Evolutionary conservation across 257 asterid genomes (phyloP).

Genomic region (Solanum piurae): DNA sequence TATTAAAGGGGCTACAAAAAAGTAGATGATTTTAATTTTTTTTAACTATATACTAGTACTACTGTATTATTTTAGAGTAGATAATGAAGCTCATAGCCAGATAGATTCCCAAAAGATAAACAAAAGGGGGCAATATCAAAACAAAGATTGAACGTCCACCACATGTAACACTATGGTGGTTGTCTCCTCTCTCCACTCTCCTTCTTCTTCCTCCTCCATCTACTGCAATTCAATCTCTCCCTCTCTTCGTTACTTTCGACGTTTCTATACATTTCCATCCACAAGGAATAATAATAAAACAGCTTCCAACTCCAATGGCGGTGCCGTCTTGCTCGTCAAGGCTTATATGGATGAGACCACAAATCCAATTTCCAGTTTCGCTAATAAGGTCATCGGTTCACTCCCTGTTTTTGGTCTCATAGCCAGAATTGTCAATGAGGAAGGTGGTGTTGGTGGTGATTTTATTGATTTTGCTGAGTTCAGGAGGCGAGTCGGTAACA

Average conservation of each 20-base stretch:
- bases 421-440: slow-evolving; percentile 69
- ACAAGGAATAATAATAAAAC: slow-evolving; percentile 10
- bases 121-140: slow-evolving; percentile 30
- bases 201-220: slow-evolving; percentile 16
- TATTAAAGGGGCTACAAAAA: not conserved
- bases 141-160: slow-evolving; percentile 16
- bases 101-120: not conserved
- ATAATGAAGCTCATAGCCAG: not conserved
- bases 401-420: slow-evolving; percentile 84
- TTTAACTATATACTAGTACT: not conserved
- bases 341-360: slow-evolving; percentile 85
- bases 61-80: not conserved
- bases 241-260: slow-evolving; percentile 38
- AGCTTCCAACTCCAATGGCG: slow-evolving; percentile 18
- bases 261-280: slow-evolving; percentile 25
- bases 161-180: slow-evolving; percentile 40
- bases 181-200: slow-evolving; percentile 55
- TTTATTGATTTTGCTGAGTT: slow-evolving; percentile 84
- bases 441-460: slow-evolving; percentile 87
- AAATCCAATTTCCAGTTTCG: slow-evolving; percentile 58
- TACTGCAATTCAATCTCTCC: slow-evolving; percentile 33
- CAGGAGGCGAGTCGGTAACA: slow-evolving; percentile 79
- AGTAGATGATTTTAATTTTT: not conserved
- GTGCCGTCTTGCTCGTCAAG: slow-evolving; percentile 24
- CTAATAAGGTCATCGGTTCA: slow-evolving; percentile 66